phyloP scores from a whole-genome alignment of 176 grass and related monocot species.

The Musa itinerans region DNA sequence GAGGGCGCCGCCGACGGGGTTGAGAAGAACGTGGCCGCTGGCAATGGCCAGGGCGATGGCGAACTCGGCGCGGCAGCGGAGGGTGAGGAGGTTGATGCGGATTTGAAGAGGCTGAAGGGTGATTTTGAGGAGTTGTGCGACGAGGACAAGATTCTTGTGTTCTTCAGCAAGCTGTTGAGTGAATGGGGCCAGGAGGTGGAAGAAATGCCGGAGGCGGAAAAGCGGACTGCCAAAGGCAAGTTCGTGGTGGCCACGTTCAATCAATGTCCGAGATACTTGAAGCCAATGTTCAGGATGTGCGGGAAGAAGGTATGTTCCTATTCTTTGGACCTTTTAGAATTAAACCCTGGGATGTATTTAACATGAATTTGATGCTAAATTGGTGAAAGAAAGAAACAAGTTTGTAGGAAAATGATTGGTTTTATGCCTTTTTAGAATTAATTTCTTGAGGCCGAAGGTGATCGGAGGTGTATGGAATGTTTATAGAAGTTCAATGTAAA shows the following conservation, averaged over 20 bases:
- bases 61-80: constrained; percentile 32
- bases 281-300: constrained; percentile 84
- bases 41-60: constrained; percentile 21
- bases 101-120: constrained; percentile 51
- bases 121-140: constrained; percentile 74
- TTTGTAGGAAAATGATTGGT: neutral
- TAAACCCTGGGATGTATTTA: neutral
- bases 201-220: constrained; percentile 71
- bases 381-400: neutral
- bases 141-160: constrained; percentile 87
- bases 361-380: neutral
- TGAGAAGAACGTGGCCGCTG: constrained; percentile 22
- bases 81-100: constrained; percentile 37
- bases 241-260: constrained; percentile 84
- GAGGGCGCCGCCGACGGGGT: constrained; percentile 23
- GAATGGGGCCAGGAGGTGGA: constrained; percentile 90
- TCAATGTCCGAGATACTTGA: constrained; percentile 80
- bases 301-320: constrained; percentile 62
- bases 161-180: constrained; percentile 73
- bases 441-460: no score
- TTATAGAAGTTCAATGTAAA: no score
- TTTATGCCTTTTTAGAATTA: no score
- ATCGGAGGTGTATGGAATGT: no score
- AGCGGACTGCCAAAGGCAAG: constrained; percentile 69
- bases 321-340: neutral